A percentile compares a stretch with the other conserved stretches of the same genome.
Conservation (phyloP, 2,329 filamentous ascomycete genomes). For the Colletotrichum gloeosporioides region DNA sequence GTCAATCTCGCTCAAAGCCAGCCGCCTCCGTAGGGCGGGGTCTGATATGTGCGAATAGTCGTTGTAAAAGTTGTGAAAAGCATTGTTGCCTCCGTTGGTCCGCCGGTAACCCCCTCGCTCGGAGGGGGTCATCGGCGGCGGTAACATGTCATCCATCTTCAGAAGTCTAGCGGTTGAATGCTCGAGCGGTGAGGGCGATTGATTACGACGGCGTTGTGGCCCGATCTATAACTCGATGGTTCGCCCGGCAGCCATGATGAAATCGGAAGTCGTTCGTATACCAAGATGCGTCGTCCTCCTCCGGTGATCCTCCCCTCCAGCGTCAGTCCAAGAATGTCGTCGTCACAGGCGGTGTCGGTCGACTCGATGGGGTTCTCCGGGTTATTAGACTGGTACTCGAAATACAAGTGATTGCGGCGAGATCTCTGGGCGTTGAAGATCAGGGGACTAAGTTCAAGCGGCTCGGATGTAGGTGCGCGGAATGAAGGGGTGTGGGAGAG, state of each 20-base stretch:
- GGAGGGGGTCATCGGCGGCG: constrained; percentile 42
- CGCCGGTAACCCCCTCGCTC: constrained; percentile 34
- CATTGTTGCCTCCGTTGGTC: constrained; percentile 68
- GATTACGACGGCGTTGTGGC: not conserved
- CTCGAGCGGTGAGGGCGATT: not conserved
- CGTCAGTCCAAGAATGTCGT: not conserved
- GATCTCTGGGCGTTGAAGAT: not conserved
- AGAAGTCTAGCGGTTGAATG: not conserved
- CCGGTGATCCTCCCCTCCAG: not conserved
- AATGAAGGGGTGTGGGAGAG: not conserved
- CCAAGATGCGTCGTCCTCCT: not conserved
- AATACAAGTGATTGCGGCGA: not conserved
- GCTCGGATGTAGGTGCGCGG: not conserved
- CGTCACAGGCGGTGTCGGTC: not conserved
- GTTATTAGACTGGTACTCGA: not conserved
- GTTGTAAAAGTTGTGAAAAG: constrained; percentile 78
- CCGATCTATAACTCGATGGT: constrained; percentile 10
- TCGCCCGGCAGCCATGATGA: constrained; percentile 9
- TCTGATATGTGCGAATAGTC: constrained; percentile 70
- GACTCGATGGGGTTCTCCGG: not conserved
- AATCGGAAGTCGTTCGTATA: not conserved
- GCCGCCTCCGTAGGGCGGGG: constrained; percentile 76
- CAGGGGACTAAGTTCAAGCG: not conserved
- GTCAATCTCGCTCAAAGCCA: constrained; percentile 81
- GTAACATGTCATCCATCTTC: constrained; percentile 41